phyloP scores from a whole-genome alignment of 2,329 filamentous ascomycete species.

The Grosmannia serpens region DNA sequence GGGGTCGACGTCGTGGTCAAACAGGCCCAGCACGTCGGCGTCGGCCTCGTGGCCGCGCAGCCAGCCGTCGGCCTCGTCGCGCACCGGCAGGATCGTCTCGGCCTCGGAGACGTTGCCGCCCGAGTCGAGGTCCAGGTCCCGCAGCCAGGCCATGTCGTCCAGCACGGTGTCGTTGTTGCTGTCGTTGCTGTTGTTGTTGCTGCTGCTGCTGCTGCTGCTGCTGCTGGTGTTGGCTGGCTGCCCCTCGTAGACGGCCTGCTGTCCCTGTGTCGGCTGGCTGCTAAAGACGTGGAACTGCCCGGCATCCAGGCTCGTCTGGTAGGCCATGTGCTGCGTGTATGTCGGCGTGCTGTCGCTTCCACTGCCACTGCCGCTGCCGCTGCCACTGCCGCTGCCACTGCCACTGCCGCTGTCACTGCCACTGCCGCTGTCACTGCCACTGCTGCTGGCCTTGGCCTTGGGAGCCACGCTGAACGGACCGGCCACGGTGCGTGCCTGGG shows the following conservation, averaged over 20 bases:
- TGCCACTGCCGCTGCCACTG: neutral
- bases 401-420: neutral
- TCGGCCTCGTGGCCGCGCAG: neutral
- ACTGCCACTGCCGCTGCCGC: neutral
- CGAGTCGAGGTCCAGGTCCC: neutral
- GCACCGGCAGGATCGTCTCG: no score
- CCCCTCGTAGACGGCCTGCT: no score
- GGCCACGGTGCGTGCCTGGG: neutral
- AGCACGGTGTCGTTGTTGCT: neutral
- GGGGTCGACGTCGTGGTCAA: neutral
- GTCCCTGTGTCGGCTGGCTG: conserved; percentile 4
- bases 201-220: neutral
- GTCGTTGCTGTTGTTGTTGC: neutral
- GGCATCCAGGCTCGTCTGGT: neutral
- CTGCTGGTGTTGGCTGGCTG: no score
- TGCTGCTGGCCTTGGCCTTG: neutral
- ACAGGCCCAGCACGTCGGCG: neutral
- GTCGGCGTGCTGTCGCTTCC: neutral
- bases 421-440: neutral
- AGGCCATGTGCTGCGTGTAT: conserved; percentile 8
- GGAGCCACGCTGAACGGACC: neutral
- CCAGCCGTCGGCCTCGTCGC: neutral
- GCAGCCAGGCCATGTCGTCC: neutral
- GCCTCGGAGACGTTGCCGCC: neutral
- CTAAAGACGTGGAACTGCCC: conserved; percentile 7